Conservation (phyloP, 2,329 filamentous ascomycete genomes). For the Fusarium devonianum region DNA sequence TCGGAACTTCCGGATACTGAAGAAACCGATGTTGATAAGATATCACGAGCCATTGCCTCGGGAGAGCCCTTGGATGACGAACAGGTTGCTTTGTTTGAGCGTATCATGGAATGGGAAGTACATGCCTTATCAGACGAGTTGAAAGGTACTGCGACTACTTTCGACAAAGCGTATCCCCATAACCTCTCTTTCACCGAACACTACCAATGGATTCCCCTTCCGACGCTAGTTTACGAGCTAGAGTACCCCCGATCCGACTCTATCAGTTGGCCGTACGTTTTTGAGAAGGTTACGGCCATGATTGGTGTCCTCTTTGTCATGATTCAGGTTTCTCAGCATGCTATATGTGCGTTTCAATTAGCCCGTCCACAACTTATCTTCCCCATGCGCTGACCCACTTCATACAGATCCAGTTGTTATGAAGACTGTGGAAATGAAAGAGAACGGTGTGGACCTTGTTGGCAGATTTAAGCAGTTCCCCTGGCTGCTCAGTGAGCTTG, state of each 20-base stretch:
- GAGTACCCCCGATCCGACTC: slow-evolving; percentile 74
- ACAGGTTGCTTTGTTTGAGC: slow-evolving; percentile 69
- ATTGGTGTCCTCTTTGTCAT: slow-evolving; percentile 79
- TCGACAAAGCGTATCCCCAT: slow-evolving; percentile 65
- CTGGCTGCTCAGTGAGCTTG: slow-evolving; percentile 75
- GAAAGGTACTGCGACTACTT: slow-evolving; percentile 64
- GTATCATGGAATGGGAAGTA: slow-evolving; percentile 73
- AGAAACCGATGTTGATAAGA: slow-evolving; percentile 62
- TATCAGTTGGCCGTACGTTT: slow-evolving; percentile 78
- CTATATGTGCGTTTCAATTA: slow-evolving; percentile 60
- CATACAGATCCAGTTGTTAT: slow-evolving; percentile 72
- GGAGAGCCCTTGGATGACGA: slow-evolving; percentile 65
- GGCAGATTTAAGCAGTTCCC: slow-evolving; percentile 73
- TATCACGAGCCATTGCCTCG: slow-evolving; percentile 68
- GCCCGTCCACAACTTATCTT: no score
- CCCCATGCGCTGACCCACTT: slow-evolving; percentile 5
- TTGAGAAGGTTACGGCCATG: slow-evolving; percentile 73
- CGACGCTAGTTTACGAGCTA: slow-evolving; percentile 80
- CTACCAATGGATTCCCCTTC: slow-evolving; percentile 76
- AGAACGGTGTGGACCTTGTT: slow-evolving; percentile 65
- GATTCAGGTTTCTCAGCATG: slow-evolving; percentile 79
- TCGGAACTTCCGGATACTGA: slow-evolving; percentile 48
- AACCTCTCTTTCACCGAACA: slow-evolving; percentile 73
- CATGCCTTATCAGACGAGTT: slow-evolving; percentile 70
- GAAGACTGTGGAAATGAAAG: slow-evolving; percentile 71